phyloP scores from a whole-genome alignment of 139 green algal species.

The Coelastrella sp. region DNA sequence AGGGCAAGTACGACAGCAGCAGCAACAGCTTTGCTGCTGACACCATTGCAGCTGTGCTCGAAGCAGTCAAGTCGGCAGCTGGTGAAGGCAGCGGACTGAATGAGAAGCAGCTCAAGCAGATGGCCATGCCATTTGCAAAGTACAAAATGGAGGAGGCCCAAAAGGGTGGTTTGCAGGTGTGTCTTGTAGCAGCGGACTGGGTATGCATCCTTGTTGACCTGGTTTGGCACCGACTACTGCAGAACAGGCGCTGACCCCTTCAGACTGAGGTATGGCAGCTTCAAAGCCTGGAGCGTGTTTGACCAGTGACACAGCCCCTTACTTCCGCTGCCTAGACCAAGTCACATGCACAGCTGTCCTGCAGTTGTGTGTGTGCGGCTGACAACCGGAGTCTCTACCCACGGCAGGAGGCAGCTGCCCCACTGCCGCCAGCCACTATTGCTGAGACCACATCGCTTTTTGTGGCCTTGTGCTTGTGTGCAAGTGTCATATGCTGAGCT shows the following conservation, averaged over 20 bases:
- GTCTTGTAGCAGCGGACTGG: no score
- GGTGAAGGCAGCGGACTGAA: slow-evolving; percentile 47
- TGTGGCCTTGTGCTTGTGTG: no score
- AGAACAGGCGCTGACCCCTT: no score
- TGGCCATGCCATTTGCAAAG: slow-evolving; percentile 95
- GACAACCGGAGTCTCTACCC: not conserved
- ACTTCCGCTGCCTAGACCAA: slow-evolving; percentile 40
- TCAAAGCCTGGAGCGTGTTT: slow-evolving; percentile 13
- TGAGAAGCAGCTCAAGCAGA: slow-evolving; percentile 84
- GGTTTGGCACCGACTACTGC: no score
- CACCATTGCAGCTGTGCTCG: slow-evolving; percentile 49
- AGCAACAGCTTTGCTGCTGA: slow-evolving; percentile 64
- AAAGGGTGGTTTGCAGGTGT: slow-evolving; percentile 70
- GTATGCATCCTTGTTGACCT: no score
- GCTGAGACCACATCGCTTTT: not conserved
- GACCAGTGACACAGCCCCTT: slow-evolving; percentile 9
- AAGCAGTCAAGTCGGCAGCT: slow-evolving; percentile 59
- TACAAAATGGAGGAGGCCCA: slow-evolving; percentile 88
- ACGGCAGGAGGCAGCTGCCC: not conserved
- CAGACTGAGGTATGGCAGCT: slow-evolving; percentile 22
- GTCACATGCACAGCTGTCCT: not conserved
- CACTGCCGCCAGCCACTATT: not conserved
- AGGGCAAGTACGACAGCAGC: slow-evolving; percentile 54
- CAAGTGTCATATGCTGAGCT: no score
- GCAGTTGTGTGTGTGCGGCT: not conserved